Conservation (phyloP, 306 rosid species). For the Lithocarpus polystachyus region DNA sequence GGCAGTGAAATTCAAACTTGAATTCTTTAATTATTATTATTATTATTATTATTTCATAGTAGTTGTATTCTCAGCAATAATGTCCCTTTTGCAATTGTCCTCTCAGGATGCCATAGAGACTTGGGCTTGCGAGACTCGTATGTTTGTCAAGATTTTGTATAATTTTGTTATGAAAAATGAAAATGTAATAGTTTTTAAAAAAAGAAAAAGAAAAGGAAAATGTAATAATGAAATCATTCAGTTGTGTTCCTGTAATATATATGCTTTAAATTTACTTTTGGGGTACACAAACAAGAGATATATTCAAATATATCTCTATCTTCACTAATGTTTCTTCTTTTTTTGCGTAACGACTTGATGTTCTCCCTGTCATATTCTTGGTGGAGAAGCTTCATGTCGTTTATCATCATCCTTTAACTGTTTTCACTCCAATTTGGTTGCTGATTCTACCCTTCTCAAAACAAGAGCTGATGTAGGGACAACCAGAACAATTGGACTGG, state of each 20-base stretch:
- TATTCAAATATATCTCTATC: too few relatives aligned
- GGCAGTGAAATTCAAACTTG: constrained; percentile 52
- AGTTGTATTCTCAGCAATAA: not conserved
- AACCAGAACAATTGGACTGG: too few relatives aligned
- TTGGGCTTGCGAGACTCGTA: constrained; percentile 8
- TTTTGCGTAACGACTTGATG: too few relatives aligned
- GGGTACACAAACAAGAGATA: not conserved
- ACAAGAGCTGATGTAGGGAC: too few relatives aligned
- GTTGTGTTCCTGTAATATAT: not conserved
- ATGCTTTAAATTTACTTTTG: not conserved
- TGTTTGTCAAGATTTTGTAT: constrained; percentile 5
- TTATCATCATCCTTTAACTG: too few relatives aligned
- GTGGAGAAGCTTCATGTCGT: too few relatives aligned
- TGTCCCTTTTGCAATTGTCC: constrained; percentile 11
- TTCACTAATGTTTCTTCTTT: too few relatives aligned
- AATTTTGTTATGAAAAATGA: not conserved
- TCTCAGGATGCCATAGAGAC: constrained; percentile 1
- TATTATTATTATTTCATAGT: not conserved
- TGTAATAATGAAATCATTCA: constrained; percentile 6
- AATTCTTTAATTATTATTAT: not conserved
- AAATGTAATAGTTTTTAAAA: too few relatives aligned
- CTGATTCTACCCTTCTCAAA: too few relatives aligned
- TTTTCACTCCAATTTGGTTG: too few relatives aligned
- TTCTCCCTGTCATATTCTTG: too few relatives aligned
- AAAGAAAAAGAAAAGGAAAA: too few relatives aligned